These are phyloP conservation scores for Gliomastix tumulicola DNA, from an alignment of 2,329 filamentous ascomycete species.

Conservation along the genomic window DNA sequence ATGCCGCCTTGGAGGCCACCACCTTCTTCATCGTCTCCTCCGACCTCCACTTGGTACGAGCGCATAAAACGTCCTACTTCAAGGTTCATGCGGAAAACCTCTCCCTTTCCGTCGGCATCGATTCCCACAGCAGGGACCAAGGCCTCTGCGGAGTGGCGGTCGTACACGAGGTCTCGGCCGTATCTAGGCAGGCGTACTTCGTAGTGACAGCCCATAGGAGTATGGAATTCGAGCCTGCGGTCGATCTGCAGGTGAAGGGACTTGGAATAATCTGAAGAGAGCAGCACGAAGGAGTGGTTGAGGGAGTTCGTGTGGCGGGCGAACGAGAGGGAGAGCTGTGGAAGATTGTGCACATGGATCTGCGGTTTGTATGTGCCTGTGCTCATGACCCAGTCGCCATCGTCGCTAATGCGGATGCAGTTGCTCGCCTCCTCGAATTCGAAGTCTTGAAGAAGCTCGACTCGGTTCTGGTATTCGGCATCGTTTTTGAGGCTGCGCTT, in stretches of 20 bases:
- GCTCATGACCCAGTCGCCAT: constrained; percentile 96
- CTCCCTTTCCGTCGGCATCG: constrained; percentile 77
- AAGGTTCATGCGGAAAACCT: constrained; percentile 88
- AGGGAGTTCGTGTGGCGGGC: constrained; percentile 85
- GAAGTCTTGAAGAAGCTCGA: constrained; percentile 95
- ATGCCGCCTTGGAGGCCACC: constrained; percentile 82
- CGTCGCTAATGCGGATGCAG: constrained; percentile 84
- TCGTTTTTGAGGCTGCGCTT: constrained; percentile 92
- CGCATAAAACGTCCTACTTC: constrained; percentile 93
- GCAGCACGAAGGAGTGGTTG: constrained; percentile 84
- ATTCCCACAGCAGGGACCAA: constrained; percentile 83
- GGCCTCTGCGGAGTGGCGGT: constrained; percentile 74
- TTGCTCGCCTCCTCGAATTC: constrained; percentile 94
- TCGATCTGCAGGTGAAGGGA: constrained; percentile 90
- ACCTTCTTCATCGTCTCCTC: constrained; percentile 67
- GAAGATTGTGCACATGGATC: constrained; percentile 92
- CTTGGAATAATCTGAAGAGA: constrained; percentile 89
- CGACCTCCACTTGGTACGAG: constrained; percentile 85
- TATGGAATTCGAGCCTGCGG: constrained; percentile 88
- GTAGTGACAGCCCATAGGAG: constrained; percentile 80
- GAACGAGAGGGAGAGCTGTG: constrained; percentile 89
- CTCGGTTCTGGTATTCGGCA: constrained; percentile 83
- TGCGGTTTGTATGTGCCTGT: constrained; percentile 65
- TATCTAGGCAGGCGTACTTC: constrained; percentile 86
- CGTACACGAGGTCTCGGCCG: constrained; percentile 82